These are phyloP conservation scores for Dactylis glomerata DNA, from an alignment of 176 grass and related monocot species.

Conservation along the genomic window DNA sequence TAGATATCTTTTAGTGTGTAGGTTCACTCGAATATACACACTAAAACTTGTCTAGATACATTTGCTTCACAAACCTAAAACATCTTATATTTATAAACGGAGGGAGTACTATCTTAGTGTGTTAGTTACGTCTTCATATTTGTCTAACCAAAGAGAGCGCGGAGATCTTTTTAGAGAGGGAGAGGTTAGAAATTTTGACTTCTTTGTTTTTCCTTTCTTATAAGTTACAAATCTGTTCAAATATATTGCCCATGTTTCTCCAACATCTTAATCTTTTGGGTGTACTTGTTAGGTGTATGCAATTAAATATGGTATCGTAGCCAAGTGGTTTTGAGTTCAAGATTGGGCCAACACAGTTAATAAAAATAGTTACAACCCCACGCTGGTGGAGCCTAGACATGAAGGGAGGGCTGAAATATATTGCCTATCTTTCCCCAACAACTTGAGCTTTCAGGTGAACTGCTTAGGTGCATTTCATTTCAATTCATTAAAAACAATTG, in stretches of 20 bases:
- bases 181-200: neutral
- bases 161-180: neutral
- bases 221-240: neutral
- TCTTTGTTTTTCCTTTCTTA: neutral
- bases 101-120: neutral
- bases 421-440: neutral
- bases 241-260: neutral
- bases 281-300: neutral
- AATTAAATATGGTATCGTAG: neutral
- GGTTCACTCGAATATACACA: no score
- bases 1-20: no score
- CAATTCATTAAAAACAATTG: neutral
- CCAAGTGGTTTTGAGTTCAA: neutral
- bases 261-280: neutral
- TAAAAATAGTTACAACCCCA: neutral
- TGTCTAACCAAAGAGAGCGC: neutral
- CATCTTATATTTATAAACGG: no score
- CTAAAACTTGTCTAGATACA: no score
- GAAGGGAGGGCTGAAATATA: neutral
- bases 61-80: no score
- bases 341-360: neutral
- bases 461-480: neutral
- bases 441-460: neutral
- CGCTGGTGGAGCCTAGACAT: neutral
- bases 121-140: neutral